phyloP scores from a whole-genome alignment of 2,329 filamentous ascomycete genomes.

The Verticillium albo-atrum region DNA sequence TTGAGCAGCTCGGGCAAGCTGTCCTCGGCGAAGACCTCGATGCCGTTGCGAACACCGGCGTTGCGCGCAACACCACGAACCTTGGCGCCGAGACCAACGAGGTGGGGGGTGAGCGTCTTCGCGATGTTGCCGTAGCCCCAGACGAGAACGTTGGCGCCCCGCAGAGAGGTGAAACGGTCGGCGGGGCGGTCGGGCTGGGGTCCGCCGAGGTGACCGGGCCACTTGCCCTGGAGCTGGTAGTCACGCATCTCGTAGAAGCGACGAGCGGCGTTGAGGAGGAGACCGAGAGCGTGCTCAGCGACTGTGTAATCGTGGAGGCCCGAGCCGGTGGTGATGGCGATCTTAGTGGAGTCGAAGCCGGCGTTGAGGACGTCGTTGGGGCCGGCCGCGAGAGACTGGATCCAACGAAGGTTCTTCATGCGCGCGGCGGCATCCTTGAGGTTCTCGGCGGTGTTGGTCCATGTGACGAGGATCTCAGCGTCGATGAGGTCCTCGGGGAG shows the following conservation, averaged over 20 bases:
- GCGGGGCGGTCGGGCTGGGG: slow-evolving; percentile 54
- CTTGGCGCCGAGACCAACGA: slow-evolving; percentile 50
- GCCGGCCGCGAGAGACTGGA: slow-evolving; percentile 62
- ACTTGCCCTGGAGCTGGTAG: slow-evolving; percentile 50
- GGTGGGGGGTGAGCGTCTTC: slow-evolving; percentile 51
- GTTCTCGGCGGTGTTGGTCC: slow-evolving; percentile 55
- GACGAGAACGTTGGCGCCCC: slow-evolving; percentile 52
- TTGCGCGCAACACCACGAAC: slow-evolving; percentile 55
- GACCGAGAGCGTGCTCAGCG: slow-evolving; percentile 58
- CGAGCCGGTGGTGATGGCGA: slow-evolving; percentile 56
- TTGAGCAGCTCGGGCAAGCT: slow-evolving; percentile 47
- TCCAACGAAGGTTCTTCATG: slow-evolving; percentile 57
- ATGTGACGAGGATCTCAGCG: slow-evolving; percentile 57
- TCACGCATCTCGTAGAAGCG: slow-evolving; percentile 61
- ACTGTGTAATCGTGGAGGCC: slow-evolving; percentile 62
- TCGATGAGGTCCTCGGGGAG: slow-evolving; percentile 56
- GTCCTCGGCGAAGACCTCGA: slow-evolving; percentile 53
- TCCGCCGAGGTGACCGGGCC: slow-evolving; percentile 59
- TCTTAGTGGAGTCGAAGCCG: slow-evolving; percentile 49
- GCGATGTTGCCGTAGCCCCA: slow-evolving; percentile 68
- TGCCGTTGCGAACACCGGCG: slow-evolving; percentile 52
- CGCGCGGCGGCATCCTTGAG: slow-evolving; percentile 52
- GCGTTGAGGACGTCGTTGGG: slow-evolving; percentile 61
- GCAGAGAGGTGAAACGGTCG: slow-evolving; percentile 54
- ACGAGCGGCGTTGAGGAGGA: slow-evolving; percentile 51